A percentile compares a stretch with the other conserved stretches of the same genome.
These are phyloP conservation scores for Oryza meyeriana DNA, from an alignment of 176 grass and related monocot genomes.

Conservation along the genomic window DNA sequence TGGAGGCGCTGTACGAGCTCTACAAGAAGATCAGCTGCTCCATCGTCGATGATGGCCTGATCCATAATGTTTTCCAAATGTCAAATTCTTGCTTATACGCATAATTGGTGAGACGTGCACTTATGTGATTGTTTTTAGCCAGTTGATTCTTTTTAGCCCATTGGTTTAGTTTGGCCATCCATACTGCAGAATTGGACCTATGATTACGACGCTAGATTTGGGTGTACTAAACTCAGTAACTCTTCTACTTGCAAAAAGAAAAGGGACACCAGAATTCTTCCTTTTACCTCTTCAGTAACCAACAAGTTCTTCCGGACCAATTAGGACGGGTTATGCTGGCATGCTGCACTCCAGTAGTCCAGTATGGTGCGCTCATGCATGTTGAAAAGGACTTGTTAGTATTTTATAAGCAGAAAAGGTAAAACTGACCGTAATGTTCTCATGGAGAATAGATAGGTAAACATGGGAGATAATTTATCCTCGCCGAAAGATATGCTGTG, in stretches of 20 bases:
- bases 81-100: neutral
- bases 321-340: neutral
- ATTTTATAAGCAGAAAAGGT: neutral
- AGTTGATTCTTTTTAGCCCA: neutral
- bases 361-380: neutral
- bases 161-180: neutral
- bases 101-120: neutral
- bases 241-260: neutral
- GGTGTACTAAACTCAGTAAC: neutral
- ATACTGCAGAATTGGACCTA: neutral
- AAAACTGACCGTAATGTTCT: neutral
- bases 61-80: constrained; percentile 41
- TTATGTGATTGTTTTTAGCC: neutral
- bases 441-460: neutral
- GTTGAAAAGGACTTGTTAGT: constrained; percentile 3
- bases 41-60: constrained; percentile 47
- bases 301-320: neutral
- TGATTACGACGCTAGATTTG: neutral
- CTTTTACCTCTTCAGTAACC: neutral
- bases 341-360: neutral
- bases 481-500: neutral
- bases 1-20: constrained; percentile 54
- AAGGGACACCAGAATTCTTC: neutral
- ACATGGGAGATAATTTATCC: too few relatives aligned
- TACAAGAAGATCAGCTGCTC: constrained; percentile 54